Evolutionary conservation across 495 filamentous ascomycete genomes (phyloP), one percentile per base, ranked within the genome.

Genomic region (Rhypophila decipiens): DNA sequence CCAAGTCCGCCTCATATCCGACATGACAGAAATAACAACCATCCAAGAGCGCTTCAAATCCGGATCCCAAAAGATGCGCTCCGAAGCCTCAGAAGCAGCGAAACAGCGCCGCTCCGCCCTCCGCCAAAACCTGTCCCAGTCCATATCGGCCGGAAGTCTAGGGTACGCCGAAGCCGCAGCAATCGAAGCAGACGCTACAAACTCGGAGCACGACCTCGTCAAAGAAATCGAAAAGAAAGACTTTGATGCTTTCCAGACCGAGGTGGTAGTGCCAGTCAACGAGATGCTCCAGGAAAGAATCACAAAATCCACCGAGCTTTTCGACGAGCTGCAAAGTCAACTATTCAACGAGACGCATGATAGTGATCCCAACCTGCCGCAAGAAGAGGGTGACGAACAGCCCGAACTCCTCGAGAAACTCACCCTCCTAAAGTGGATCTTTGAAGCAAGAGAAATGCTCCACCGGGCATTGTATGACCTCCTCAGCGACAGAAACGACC

Each of bases 401-500:
- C 90, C 93, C 0, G 94, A 97, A 67, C 73, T 97, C 0, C 73
- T 96, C 2, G 93, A 98, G 66, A 93, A 93, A 52, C 75, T 98
- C 3, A 97, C 93, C 0, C 80, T 95, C 21, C 73, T 97, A 9
- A 98, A 98, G 59, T 98, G 93, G 93, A 84, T 97, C 22, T 97
- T 96, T 56, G 93, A 98, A 57, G 86, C 86, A 5, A 83, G 90
- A 5, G 94, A 98, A 63, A 75, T 80, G 44, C 78, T 97, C 4
- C 84, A 96, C 60, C 79, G 83, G 4, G 85, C 88, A 52, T 68
- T 87, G n/a, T 91, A 86, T 59, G 86, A 93, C 31, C 70, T 98
- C 1, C 76, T 95, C 5, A 80, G 78, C 20, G 85, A 87, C 53
- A 85, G 89, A 31, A 93, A 95, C 56, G 80, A 88, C 38, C 82